These are phyloP conservation scores for Solanum tacnaense DNA, from an alignment of 257 asterid genomes.

Conservation along the genomic window DNA sequence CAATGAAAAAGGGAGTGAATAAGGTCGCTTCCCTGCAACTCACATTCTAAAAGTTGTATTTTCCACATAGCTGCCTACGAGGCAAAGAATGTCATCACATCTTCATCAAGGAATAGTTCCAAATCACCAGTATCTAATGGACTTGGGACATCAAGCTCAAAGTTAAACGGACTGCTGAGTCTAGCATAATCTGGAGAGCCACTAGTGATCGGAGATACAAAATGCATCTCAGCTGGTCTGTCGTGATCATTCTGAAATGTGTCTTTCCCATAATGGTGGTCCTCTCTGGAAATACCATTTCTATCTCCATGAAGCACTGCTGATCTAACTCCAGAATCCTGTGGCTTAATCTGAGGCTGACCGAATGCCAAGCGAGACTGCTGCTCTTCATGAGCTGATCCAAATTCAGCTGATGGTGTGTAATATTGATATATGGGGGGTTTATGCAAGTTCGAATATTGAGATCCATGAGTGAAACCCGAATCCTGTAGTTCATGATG, in stretches of 20 bases:
- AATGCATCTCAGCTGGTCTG: slow-evolving; percentile 13
- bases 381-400: slow-evolving; percentile 19
- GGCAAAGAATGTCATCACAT: slow-evolving; percentile 2
- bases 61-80: background rate
- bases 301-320: slow-evolving; percentile 3
- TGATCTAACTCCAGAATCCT: slow-evolving; percentile 11
- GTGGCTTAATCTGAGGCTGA: slow-evolving; percentile 21
- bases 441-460: slow-evolving; percentile 24
- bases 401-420: slow-evolving; percentile 19
- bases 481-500: background rate
- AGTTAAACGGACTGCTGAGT: background rate
- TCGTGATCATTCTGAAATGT: slow-evolving; percentile 9
- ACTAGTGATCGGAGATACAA: slow-evolving; percentile 3
- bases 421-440: slow-evolving; percentile 18
- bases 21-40: background rate
- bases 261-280: slow-evolving; percentile 13
- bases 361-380: slow-evolving; percentile 20
- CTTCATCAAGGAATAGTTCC: slow-evolving; percentile 4
- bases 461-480: slow-evolving; percentile 8
- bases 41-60: background rate
- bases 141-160: slow-evolving; percentile 1
- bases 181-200: background rate
- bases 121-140: background rate
- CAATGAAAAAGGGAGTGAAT: background rate
- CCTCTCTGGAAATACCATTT: slow-evolving; percentile 10